These are phyloP conservation scores for Entomortierella chlamydospora DNA, from an alignment of 192 early-diverging fungal genomes.

Conservation along the genomic window DNA sequence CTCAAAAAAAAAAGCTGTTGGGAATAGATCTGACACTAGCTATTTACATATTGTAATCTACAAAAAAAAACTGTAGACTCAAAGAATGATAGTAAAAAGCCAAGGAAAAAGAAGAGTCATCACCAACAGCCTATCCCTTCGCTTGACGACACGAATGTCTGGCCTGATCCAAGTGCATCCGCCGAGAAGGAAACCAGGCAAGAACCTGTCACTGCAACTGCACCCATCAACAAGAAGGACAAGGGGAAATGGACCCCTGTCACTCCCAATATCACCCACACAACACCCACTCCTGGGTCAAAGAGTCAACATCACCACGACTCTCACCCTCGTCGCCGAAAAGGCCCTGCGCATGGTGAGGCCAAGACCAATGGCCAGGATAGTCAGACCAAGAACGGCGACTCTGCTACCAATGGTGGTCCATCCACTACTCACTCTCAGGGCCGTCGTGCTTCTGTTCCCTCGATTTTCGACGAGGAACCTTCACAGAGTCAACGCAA, in stretches of 20 bases:
- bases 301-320: constrained; percentile 35
- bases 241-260: constrained; percentile 65
- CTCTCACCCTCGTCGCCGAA: constrained; percentile 32
- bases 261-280: constrained; percentile 63
- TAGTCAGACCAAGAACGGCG: neutral
- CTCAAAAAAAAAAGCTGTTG: too few relatives aligned
- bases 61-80: constrained; percentile 29
- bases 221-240: constrained; percentile 44
- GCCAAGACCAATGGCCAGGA: neutral
- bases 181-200: constrained; percentile 38
- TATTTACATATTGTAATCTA: neutral
- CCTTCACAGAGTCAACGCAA: constrained; percentile 32
- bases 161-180: constrained; percentile 46
- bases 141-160: constrained; percentile 38
- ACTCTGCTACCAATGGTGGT: neutral
- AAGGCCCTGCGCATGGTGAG: constrained; percentile 20
- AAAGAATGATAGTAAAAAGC: constrained; percentile 22
- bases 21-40: neutral
- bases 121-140: constrained; percentile 30
- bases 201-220: constrained; percentile 15
- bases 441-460: constrained; percentile 40
- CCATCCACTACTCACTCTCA: neutral
- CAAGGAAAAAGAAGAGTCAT: constrained; percentile 9
- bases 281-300: constrained; percentile 52
- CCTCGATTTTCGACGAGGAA: constrained; percentile 41